Evolutionary conservation across 345 rosid species (phyloP), one percentile per base, ranked within the genome.

Genomic region (Brassica incana): DNA sequence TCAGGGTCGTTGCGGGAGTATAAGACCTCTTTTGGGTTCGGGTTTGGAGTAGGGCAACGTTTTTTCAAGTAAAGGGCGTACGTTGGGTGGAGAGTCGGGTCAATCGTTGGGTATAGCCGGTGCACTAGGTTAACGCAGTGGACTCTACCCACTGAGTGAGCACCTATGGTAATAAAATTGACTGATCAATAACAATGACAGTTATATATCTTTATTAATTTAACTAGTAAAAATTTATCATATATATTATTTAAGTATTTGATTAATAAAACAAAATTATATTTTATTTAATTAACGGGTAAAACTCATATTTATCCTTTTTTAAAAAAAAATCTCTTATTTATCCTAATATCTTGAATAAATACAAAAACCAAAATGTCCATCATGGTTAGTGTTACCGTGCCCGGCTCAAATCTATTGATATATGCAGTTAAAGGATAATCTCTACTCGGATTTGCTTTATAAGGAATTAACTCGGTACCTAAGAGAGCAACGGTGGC

Each of bases 141-240:
- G 73, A 91, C 95, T 76, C 93, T 86, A 3, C 97, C 98, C 1
- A 92, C 97, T 0, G 92, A 94, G 69, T 92, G 98, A 65, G 90
- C 95, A 40, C 98, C 95, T 88, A 78, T 16, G 15, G 18, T 27
- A 10, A 32, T 15, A 69, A 5, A 74, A 64, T 45, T 20, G 81
- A 65, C 62, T 5, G 56, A 52, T 77, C 56, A 77, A 23, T 3
- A 15, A 8, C 68, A 40, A 16, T 45, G 2, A 29, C 61, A 58
- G 2, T 67, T 23, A 59, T 60, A 0, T 27, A 8, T 10, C 10
- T 40, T 9, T 9, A 35, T 8, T 40, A 69, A n/a, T 27, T 8
- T 29, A 29, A 70, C 50, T 32, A 73, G 20, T 72, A 35, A 69
- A n/a, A 20, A 7, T 2, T 43, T 43, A 52, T 4, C 58, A 20